Percentiles rank a stretch among this genome's conserved stretches.
Conservation (phyloP, 768 basidiomycete genomes). For the Trametes cingulata region DNA sequence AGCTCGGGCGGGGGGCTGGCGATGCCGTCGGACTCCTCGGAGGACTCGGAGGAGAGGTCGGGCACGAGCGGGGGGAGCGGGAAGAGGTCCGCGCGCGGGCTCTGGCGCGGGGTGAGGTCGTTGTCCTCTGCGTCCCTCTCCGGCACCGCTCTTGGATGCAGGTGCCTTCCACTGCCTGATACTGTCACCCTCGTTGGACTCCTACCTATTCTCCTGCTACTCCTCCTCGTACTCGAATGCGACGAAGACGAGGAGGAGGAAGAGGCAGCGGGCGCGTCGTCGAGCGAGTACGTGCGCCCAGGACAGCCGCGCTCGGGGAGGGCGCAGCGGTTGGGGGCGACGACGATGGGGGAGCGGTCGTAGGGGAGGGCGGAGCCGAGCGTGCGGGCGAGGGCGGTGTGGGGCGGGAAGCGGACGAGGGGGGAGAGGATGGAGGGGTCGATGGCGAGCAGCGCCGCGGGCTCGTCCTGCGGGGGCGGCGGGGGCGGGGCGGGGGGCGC, state of each 20-base stretch:
- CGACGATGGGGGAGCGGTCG: slow-evolving; percentile 80
- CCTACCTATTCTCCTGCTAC: not conserved
- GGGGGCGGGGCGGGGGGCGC: slow-evolving; percentile 24
- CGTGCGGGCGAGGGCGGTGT: slow-evolving; percentile 37
- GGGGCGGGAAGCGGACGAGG: slow-evolving; percentile 54
- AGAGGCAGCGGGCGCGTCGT: no score
- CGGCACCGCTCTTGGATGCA: slow-evolving; percentile 47
- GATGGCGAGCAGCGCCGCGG: slow-evolving; percentile 46
- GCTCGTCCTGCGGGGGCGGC: slow-evolving; percentile 28
- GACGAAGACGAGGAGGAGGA: slow-evolving; percentile 1
- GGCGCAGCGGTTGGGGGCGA: slow-evolving; percentile 69
- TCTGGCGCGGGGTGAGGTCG: slow-evolving; percentile 33
- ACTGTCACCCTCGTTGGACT: slow-evolving; percentile 8
- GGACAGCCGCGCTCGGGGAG: slow-evolving; percentile 80
- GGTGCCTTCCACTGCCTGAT: slow-evolving; percentile 37
- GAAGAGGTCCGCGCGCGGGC: slow-evolving; percentile 18
- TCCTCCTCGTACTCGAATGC: not conserved
- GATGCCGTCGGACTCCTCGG: slow-evolving; percentile 64
- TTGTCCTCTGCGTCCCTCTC: slow-evolving; percentile 26
- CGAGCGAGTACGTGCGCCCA: slow-evolving; percentile 64
- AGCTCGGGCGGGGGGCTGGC: slow-evolving; percentile 38
- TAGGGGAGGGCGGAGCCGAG: slow-evolving; percentile 50
- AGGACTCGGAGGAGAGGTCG: slow-evolving; percentile 57
- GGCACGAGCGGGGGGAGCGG: slow-evolving; percentile 50
- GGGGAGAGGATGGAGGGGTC: slow-evolving; percentile 49